phyloP scores from a whole-genome alignment of 1,284 basidiomycete species.

The Fistulinella cinereoalba region DNA sequence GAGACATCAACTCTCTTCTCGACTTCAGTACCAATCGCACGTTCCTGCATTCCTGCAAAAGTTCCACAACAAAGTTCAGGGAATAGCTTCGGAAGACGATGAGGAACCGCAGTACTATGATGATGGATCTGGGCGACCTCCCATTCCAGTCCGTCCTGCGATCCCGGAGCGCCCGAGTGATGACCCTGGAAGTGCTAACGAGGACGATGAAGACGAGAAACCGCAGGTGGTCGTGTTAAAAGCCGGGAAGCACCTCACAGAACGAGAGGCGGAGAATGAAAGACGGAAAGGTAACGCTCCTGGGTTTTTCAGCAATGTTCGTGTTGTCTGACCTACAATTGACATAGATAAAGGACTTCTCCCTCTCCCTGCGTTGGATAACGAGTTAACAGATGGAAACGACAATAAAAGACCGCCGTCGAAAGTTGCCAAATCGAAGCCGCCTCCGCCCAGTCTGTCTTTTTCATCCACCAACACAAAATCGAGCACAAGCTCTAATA shows the following conservation, averaged over 20 bases:
- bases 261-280: slow-evolving; percentile 73
- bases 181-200: slow-evolving; percentile 71
- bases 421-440: slow-evolving; percentile 19
- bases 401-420: slow-evolving; percentile 6
- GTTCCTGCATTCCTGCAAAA: slow-evolving; percentile 60
- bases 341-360: slow-evolving; percentile 50
- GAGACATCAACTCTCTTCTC: slow-evolving; percentile 62
- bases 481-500: slow-evolving; percentile 25
- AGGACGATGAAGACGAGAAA: slow-evolving; percentile 75
- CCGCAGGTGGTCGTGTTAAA: slow-evolving; percentile 84
- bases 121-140: slow-evolving; percentile 63
- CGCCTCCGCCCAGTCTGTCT: slow-evolving; percentile 33
- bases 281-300: slow-evolving; percentile 60
- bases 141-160: slow-evolving; percentile 71
- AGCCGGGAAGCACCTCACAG: slow-evolving; percentile 79
- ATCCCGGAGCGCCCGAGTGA: slow-evolving; percentile 69
- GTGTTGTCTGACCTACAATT: not conserved
- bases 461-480: slow-evolving; percentile 40
- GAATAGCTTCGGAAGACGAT: slow-evolving; percentile 43
- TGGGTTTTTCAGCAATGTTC: not conserved
- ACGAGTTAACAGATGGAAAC: slow-evolving; percentile 10
- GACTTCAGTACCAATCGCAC: slow-evolving; percentile 51
- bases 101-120: slow-evolving; percentile 42
- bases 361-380: slow-evolving; percentile 34
- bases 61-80: slow-evolving; percentile 57